Evolutionary conservation across 768 basidiomycete genomes (phyloP).

Genomic region (Clitopilus passeckerianus): DNA sequence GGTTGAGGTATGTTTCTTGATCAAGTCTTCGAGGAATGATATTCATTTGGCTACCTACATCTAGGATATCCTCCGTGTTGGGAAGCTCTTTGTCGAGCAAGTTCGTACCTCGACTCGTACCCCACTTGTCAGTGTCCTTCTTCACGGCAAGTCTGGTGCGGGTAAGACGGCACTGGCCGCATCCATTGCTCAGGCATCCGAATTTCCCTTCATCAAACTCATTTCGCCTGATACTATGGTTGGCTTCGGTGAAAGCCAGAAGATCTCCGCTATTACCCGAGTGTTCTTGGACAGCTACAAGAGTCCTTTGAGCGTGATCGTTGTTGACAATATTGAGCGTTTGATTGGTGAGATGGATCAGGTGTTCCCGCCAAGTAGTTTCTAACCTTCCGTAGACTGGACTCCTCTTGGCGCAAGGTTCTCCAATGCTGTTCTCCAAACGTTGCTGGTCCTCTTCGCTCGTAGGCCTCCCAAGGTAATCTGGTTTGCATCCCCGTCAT

Average conservation of each 20-base stretch:
- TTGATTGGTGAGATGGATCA: constrained; percentile 62
- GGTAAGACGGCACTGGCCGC: constrained; percentile 96
- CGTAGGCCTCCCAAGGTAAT: constrained; percentile 89
- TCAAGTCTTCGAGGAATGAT: background rate
- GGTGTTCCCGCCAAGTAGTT: background rate
- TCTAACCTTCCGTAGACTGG: constrained; percentile 61
- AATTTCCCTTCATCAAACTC: constrained; percentile 97
- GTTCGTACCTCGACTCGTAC: constrained; percentile 88
- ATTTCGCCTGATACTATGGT: constrained; percentile 97
- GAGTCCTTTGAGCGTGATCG: constrained; percentile 93
- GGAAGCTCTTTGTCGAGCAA: constrained; percentile 88
- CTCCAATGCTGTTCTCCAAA: constrained; percentile 90
- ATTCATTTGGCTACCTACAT: background rate
- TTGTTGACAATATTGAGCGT: constrained; percentile 92
- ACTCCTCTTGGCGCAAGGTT: constrained; percentile 96
- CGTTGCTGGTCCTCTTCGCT: constrained; percentile 81
- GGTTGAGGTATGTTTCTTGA: constrained; percentile 62
- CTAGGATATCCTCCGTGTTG: constrained; percentile 83
- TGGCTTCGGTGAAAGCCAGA: constrained; percentile 88
- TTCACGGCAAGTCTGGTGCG: constrained; percentile 86
- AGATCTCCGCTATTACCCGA: constrained; percentile 87
- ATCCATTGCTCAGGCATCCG: constrained; percentile 88
- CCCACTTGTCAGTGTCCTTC: constrained; percentile 83
- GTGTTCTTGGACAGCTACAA: constrained; percentile 95
- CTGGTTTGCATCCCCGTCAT: background rate